A percentile compares a stretch with the other conserved stretches of the same genome.
phyloP scores from a whole-genome alignment of 73 alveolate genomes.

The Uronychia setigera region DNA sequence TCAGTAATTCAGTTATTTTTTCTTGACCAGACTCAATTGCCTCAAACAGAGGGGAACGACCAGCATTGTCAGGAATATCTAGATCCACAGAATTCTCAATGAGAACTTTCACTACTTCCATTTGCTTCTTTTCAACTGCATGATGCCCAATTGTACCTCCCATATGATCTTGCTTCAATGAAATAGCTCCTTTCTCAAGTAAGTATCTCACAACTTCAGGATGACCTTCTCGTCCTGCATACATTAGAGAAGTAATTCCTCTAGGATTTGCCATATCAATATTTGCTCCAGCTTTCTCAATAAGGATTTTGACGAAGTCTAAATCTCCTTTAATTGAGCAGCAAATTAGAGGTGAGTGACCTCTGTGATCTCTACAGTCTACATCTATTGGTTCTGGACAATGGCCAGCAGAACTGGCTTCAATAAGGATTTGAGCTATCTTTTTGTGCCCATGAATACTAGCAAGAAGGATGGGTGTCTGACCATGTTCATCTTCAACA shows the following conservation, averaged over 20 bases:
- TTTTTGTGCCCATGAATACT: slow-evolving; percentile 58
- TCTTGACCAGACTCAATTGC: slow-evolving; percentile 44
- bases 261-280: slow-evolving; percentile 58
- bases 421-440: slow-evolving; percentile 45
- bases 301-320: slow-evolving; percentile 25
- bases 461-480: slow-evolving; percentile 45
- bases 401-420: slow-evolving; percentile 57
- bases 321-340: slow-evolving; percentile 58
- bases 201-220: slow-evolving; percentile 36
- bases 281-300: slow-evolving; percentile 46
- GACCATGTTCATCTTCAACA: slow-evolving; percentile 67
- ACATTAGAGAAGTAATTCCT: slow-evolving; percentile 61
- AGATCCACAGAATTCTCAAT: slow-evolving; percentile 41
- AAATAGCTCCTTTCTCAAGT: slow-evolving; percentile 44
- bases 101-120: slow-evolving; percentile 23
- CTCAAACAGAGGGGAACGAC: slow-evolving; percentile 66
- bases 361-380: slow-evolving; percentile 51
- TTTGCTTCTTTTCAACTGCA: slow-evolving; percentile 58
- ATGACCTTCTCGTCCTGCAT: slow-evolving; percentile 63
- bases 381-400: slow-evolving; percentile 59
- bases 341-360: slow-evolving; percentile 60
- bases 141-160: slow-evolving; percentile 69
- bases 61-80: slow-evolving; percentile 67
- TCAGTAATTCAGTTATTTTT: background rate
- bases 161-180: slow-evolving; percentile 48